Percentiles rank a stretch among this genome's conserved stretches.
phyloP scores from a whole-genome alignment of 176 grass and related monocot species.

The Oryza nivara region DNA sequence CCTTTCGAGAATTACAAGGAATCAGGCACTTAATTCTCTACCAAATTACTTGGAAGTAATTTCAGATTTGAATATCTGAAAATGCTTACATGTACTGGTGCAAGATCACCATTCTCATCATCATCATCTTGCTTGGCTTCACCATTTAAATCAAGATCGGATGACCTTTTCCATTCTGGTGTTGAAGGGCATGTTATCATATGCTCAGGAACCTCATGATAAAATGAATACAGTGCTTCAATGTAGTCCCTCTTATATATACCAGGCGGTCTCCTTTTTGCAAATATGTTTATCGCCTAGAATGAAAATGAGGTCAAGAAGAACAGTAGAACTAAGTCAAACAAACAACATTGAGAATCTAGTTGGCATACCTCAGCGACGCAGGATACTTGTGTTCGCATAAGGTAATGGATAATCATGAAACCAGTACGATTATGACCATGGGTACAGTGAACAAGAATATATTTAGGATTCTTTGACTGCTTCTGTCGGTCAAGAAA shows the following conservation, averaged over 20 bases:
- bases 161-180: slow-evolving; percentile 91
- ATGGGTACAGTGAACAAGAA: slow-evolving; percentile 99
- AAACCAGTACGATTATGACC: slow-evolving; percentile 99
- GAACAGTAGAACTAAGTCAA: slow-evolving; percentile 19
- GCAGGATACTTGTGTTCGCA: slow-evolving; percentile 68
- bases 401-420: slow-evolving; percentile 98
- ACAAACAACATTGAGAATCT: slow-evolving; percentile 28
- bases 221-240: slow-evolving; percentile 87
- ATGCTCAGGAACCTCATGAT: slow-evolving; percentile 92
- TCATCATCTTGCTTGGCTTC: slow-evolving; percentile 93
- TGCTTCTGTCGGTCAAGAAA: slow-evolving; percentile 83
- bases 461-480: slow-evolving; percentile 73
- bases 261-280: slow-evolving; percentile 86
- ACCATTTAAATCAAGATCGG: slow-evolving; percentile 94
- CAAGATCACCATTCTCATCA: slow-evolving; percentile 64
- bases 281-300: slow-evolving; percentile 63
- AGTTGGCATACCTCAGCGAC: slow-evolving; percentile 67
- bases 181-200: slow-evolving; percentile 77
- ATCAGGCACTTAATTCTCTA: slow-evolving; percentile 16
- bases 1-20: neutral
- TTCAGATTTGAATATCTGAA: neutral
- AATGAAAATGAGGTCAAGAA: slow-evolving; percentile 35
- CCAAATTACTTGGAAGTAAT: slow-evolving; percentile 24
- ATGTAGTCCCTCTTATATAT: slow-evolving; percentile 99
- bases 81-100: slow-evolving; percentile 57